These are phyloP conservation scores for Pachysolen tannophilus DNA, from an alignment of 805 yeast genomes.

Conservation along the genomic window DNA sequence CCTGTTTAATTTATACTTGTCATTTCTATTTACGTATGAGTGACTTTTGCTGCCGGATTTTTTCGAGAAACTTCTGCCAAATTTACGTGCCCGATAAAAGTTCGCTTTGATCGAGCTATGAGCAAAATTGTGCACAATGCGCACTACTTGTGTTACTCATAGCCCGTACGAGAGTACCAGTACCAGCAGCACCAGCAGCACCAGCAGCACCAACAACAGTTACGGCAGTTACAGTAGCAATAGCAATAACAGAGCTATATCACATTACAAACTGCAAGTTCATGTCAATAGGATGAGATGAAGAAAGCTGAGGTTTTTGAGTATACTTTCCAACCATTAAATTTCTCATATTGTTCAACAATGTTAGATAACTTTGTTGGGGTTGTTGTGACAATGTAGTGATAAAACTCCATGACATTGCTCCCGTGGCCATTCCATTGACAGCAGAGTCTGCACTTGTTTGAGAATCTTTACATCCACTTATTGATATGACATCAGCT, in stretches of 20 bases:
- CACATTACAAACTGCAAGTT: slow-evolving; percentile 30
- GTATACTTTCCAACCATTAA: slow-evolving; percentile 56
- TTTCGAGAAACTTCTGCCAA: not conserved
- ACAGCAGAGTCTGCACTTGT: slow-evolving; percentile 64
- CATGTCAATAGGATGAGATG: slow-evolving; percentile 75
- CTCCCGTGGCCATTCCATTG: slow-evolving; percentile 62
- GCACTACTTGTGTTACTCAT: not conserved
- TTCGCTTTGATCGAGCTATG: not conserved
- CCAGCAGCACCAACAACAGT: not conserved
- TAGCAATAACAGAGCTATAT: not conserved
- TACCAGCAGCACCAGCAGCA: not conserved
- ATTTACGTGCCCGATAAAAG: not conserved
- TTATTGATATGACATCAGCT: slow-evolving; percentile 62
- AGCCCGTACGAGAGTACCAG: not conserved
- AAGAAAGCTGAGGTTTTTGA: slow-evolving; percentile 77
- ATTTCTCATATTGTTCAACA: slow-evolving; percentile 63
- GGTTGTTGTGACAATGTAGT: slow-evolving; percentile 50
- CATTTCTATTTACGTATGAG: not conserved
- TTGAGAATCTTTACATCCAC: slow-evolving; percentile 72
- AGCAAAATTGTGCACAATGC: not conserved
- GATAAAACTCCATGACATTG: slow-evolving; percentile 69
- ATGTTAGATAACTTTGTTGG: slow-evolving; percentile 58
- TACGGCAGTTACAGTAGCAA: not conserved
- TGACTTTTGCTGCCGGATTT: not conserved
- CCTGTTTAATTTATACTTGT: not conserved